Conservation (phyloP, 169 alveolate species). For the Perkinsus marinus region DNA sequence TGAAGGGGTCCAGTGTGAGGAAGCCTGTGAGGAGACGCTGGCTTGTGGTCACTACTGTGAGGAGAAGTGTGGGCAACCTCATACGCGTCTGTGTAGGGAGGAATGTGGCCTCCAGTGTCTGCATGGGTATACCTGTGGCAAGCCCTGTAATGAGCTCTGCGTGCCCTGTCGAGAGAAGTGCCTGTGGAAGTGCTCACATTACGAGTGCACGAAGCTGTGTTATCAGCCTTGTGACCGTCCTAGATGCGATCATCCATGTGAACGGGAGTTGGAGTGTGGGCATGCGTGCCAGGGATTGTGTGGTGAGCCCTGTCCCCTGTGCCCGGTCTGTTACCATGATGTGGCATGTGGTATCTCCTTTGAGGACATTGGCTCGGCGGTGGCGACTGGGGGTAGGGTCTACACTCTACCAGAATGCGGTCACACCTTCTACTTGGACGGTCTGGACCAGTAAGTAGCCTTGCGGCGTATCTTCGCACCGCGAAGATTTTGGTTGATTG, state of each 20-base stretch:
- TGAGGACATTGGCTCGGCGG: not conserved
- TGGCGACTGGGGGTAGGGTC: not conserved
- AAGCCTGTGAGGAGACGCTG: not conserved
- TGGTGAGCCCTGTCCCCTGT: not conserved
- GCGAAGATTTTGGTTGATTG: no score
- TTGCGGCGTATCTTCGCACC: not conserved
- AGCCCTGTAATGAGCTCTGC: not conserved
- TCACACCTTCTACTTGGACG: not conserved
- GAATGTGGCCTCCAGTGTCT: not conserved
- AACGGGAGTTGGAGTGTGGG: not conserved
- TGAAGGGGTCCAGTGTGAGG: not conserved
- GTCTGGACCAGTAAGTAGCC: not conserved
- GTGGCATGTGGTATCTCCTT: not conserved
- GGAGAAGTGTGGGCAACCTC: not conserved
- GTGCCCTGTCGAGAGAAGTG: not conserved
- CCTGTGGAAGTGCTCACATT: not conserved
- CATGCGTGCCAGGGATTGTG: not conserved
- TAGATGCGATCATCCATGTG: not conserved
- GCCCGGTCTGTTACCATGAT: not conserved
- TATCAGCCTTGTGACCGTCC: not conserved
- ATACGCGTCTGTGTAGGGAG: not conserved
- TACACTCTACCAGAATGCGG: not conserved
- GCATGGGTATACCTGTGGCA: not conserved
- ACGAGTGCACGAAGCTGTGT: not conserved
- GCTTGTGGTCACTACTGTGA: not conserved